A percentile compares a stretch with the other conserved stretches of the same genome.
These are phyloP conservation scores for Aspergillus kassunensis DNA, from an alignment of 495 filamentous ascomycete species.

Conservation along the genomic window DNA sequence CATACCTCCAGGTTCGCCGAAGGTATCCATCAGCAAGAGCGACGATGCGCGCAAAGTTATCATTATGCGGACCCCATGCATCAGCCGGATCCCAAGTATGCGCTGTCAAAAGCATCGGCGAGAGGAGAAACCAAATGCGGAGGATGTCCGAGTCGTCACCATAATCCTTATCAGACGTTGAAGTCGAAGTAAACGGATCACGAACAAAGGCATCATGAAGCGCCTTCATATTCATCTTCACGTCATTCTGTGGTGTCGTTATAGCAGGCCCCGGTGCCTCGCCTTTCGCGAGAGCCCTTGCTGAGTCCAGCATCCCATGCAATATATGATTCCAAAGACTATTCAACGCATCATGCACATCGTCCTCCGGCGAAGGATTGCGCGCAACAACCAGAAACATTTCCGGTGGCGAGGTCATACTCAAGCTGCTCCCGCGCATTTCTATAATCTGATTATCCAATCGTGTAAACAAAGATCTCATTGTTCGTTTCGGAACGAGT, in stretches of 20 bases:
- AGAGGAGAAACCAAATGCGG: slow-evolving; percentile 2
- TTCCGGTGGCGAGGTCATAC: neutral
- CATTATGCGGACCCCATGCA: slow-evolving; percentile 4
- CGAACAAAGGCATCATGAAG: neutral
- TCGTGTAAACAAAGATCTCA: slow-evolving; percentile 1
- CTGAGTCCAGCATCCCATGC: slow-evolving; percentile 1
- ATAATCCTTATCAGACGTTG: neutral
- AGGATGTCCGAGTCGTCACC: slow-evolving; percentile 4
- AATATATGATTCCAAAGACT: slow-evolving; percentile 1
- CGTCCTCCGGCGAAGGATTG: neutral
- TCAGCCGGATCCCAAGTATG: slow-evolving; percentile 6
- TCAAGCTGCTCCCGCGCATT: neutral
- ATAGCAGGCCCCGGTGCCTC: neutral
- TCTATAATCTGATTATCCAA: slow-evolving; percentile 6
- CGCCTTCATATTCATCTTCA: neutral
- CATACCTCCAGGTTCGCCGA: neutral
- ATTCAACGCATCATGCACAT: slow-evolving; percentile 3
- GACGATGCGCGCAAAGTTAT: neutral
- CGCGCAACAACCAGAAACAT: neutral
- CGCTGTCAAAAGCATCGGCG: neutral
- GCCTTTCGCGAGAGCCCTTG: neutral
- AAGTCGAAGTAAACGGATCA: neutral
- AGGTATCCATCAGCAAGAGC: neutral
- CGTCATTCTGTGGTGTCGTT: neutral
- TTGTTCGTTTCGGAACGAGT: neutral